Percentiles rank a stretch among this genome's conserved stretches.
These are phyloP conservation scores for Acidomyces sp. DNA, from an alignment of 495 filamentous ascomycete genomes.

Conservation along the genomic window DNA sequence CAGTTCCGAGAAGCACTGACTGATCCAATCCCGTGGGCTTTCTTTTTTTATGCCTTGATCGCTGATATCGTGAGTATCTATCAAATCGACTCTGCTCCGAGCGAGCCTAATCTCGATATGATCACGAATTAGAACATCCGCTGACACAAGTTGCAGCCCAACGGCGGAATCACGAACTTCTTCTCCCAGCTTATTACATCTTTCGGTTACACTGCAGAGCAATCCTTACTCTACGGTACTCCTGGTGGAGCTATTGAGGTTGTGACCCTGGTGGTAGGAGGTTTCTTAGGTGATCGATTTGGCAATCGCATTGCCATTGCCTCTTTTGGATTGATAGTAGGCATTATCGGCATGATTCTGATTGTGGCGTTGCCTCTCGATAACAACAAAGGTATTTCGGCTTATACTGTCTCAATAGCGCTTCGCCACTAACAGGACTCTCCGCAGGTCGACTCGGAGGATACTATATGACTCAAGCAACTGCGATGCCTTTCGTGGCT, in stretches of 20 bases:
- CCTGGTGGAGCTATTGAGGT: slow-evolving; percentile 57
- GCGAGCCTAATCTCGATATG: too few species aligned
- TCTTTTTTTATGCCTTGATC: slow-evolving; percentile 48
- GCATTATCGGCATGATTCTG: slow-evolving; percentile 48
- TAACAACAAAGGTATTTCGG: too few species aligned
- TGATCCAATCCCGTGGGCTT: slow-evolving; percentile 40
- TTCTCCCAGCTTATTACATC: slow-evolving; percentile 54
- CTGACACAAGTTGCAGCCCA: slow-evolving; percentile 7
- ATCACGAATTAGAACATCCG: too few species aligned
- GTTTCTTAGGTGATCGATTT: slow-evolving; percentile 46
- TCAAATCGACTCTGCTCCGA: too few species aligned
- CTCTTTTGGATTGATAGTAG: slow-evolving; percentile 29
- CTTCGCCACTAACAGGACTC: too few species aligned
- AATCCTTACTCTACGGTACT: slow-evolving; percentile 52
- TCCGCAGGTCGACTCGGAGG: slow-evolving; percentile 48
- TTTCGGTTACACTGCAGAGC: slow-evolving; percentile 43
- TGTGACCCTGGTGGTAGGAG: slow-evolving; percentile 44
- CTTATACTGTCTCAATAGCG: too few species aligned
- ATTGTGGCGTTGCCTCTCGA: slow-evolving; percentile 50
- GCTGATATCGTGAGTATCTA: slow-evolving; percentile 40
- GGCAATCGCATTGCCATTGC: slow-evolving; percentile 41
- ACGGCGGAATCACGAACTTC: slow-evolving; percentile 55
- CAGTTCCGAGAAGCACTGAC: slow-evolving; percentile 28
- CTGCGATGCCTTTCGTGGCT: slow-evolving; percentile 46
- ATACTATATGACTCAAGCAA: slow-evolving; percentile 51